A percentile compares a stretch with the other conserved stretches of the same genome.
Conservation (phyloP, 495 filamentous ascomycete species). For the Oidiodendron maius region DNA sequence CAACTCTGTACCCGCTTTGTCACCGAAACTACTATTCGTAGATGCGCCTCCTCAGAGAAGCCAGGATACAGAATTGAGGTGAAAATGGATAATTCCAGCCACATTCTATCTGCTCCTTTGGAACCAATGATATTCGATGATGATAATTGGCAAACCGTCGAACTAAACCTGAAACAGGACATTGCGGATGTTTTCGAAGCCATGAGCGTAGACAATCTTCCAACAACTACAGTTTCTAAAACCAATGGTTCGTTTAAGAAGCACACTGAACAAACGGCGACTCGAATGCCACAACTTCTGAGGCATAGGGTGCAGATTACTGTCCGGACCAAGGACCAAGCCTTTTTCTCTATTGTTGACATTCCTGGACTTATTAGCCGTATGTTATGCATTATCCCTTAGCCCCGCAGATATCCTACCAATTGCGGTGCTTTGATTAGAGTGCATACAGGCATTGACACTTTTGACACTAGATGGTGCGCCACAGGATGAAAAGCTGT, state of each 20-base stretch:
- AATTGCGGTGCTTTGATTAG: slow-evolving; percentile 4
- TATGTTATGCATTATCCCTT: slow-evolving; percentile 13
- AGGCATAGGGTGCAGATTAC: slow-evolving; percentile 13
- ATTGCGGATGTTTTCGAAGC: slow-evolving; percentile 26
- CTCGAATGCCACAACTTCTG: slow-evolving; percentile 9
- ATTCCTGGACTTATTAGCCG: slow-evolving; percentile 31
- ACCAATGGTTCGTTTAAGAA: background rate
- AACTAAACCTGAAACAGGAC: slow-evolving; percentile 24
- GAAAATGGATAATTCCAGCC: slow-evolving; percentile 13
- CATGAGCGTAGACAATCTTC: slow-evolving; percentile 30
- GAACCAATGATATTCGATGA: slow-evolving; percentile 25
- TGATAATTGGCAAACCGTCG: slow-evolving; percentile 20
- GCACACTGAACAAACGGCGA: slow-evolving; percentile 2
- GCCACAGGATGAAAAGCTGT: slow-evolving; percentile 7
- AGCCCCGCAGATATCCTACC: background rate
- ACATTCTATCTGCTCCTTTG: slow-evolving; percentile 14
- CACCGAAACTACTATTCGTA: slow-evolving; percentile 49
- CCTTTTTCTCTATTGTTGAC: slow-evolving; percentile 8
- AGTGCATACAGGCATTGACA: slow-evolving; percentile 20
- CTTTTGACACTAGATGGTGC: slow-evolving; percentile 29
- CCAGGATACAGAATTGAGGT: slow-evolving; percentile 22
- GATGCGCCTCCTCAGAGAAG: slow-evolving; percentile 13
- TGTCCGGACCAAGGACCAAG: slow-evolving; percentile 3
- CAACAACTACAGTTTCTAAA: slow-evolving; percentile 19
- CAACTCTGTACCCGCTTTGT: slow-evolving; percentile 53